These are phyloP conservation scores for Phaeotremella skinneri DNA, from an alignment of 768 basidiomycete species.

Conservation along the genomic window DNA sequence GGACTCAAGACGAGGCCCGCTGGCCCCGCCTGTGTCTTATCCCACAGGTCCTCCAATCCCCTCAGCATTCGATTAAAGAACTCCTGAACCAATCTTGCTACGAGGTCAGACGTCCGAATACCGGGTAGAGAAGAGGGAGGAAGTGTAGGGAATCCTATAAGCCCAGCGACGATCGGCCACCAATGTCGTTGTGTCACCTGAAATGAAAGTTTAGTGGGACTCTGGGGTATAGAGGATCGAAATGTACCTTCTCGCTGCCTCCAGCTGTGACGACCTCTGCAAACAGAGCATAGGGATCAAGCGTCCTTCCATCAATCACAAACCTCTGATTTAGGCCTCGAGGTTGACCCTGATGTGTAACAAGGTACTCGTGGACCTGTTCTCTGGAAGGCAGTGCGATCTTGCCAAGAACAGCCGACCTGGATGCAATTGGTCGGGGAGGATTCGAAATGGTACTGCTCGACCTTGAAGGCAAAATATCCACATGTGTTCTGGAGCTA, in stretches of 20 bases:
- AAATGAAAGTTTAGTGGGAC: not conserved
- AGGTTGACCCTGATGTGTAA: slow-evolving; percentile 18
- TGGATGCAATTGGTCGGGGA: too few species aligned
- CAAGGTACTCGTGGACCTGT: slow-evolving; percentile 37
- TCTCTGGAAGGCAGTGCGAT: slow-evolving; percentile 23
- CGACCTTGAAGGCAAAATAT: not conserved
- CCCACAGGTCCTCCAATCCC: slow-evolving; percentile 36
- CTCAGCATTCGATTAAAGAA: slow-evolving; percentile 22
- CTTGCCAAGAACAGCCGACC: too few species aligned
- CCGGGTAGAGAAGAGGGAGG: not conserved
- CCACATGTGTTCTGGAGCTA: too few species aligned
- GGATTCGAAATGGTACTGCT: not conserved
- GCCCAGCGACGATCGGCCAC: slow-evolving; percentile 29
- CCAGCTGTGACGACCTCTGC: slow-evolving; percentile 24
- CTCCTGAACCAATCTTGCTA: slow-evolving; percentile 12
- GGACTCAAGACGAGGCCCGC: too few species aligned
- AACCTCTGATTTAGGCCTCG: slow-evolving; percentile 25
- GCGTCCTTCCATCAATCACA: slow-evolving; percentile 19
- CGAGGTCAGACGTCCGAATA: not conserved
- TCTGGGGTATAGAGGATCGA: too few species aligned
- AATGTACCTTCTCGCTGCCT: slow-evolving; percentile 28
- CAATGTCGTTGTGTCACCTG: slow-evolving; percentile 23
- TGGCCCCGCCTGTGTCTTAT: slow-evolving; percentile 29
- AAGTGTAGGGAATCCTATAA: slow-evolving; percentile 17
- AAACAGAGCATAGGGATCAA: slow-evolving; percentile 34